Evolutionary conservation across 306 rosid species (phyloP).

Genomic region (Cicer judaicum): DNA sequence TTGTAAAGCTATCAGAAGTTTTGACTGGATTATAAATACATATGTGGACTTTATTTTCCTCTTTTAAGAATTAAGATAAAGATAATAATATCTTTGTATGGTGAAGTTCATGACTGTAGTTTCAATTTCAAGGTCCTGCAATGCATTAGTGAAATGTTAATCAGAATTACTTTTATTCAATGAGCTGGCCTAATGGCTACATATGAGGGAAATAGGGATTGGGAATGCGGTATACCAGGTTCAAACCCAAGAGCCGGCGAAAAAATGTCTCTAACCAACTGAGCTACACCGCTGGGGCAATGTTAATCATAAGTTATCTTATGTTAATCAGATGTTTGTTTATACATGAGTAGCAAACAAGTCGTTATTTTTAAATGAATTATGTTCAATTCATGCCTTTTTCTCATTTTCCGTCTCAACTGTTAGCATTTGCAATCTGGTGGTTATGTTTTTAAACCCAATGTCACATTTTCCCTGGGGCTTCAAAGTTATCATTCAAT

Average conservation of each 20-base stretch:
- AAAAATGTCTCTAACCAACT: too few relatives aligned
- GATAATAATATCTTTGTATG: constrained; percentile 19
- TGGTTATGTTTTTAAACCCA: constrained; percentile 4
- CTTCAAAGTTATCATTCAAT: constrained; percentile 20
- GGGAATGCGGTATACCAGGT: too few relatives aligned
- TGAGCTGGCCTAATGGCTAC: too few relatives aligned
- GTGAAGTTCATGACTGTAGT: constrained; percentile 10
- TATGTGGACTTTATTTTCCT: constrained; percentile 12
- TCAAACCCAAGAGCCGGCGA: too few relatives aligned
- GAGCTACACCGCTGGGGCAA: too few relatives aligned
- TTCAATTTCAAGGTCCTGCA: constrained; percentile 21
- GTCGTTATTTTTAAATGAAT: not conserved
- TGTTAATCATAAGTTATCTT: too few relatives aligned
- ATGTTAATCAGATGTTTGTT: not conserved
- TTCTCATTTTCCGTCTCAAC: constrained; percentile 20
- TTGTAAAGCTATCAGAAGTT: constrained; percentile 16
- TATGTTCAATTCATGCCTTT: not conserved
- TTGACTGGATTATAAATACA: constrained; percentile 29
- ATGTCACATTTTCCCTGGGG: constrained; percentile 10
- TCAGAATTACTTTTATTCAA: not conserved
- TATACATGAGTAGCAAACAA: not conserved
- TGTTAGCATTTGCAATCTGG: not conserved
- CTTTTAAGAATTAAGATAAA: not conserved
- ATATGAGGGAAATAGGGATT: too few relatives aligned
- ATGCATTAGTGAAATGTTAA: constrained; percentile 12